Percentiles rank a stretch among this genome's conserved stretches.
Evolutionary conservation across 2,329 filamentous ascomycete species (phyloP).

Genomic region (Sclerotinia trifoliorum): DNA sequence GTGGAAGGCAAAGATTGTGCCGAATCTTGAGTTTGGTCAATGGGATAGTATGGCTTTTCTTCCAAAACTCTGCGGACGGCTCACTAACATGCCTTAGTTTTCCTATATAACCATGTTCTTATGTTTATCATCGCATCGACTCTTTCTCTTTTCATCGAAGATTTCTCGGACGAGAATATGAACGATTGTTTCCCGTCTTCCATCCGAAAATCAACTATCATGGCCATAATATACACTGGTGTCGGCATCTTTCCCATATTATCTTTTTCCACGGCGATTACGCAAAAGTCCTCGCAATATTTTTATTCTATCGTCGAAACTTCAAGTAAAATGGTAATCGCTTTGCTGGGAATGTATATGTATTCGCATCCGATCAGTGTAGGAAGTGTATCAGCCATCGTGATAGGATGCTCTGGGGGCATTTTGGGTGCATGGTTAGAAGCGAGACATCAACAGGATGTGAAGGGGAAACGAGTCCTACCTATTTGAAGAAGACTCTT

Average conservation of each 20-base stretch:
- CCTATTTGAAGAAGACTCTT: background rate
- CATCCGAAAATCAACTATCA: slow-evolving; percentile 1
- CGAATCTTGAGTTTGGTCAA: slow-evolving; percentile 18
- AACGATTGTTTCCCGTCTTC: slow-evolving; percentile 18
- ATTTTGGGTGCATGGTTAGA: slow-evolving; percentile 14
- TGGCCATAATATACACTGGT: slow-evolving; percentile 17
- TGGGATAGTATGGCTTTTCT: slow-evolving; percentile 18
- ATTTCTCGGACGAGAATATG: slow-evolving; percentile 20
- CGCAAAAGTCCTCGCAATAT: slow-evolving; percentile 2
- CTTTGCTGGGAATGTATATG: slow-evolving; percentile 13
- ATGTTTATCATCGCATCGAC: slow-evolving; percentile 2
- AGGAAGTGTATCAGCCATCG: background rate
- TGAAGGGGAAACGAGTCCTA: background rate
- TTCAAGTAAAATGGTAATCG: slow-evolving; percentile 10
- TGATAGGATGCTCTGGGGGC: slow-evolving; percentile 13
- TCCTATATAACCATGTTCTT: slow-evolving; percentile 19
- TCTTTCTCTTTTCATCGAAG: slow-evolving; percentile 15
- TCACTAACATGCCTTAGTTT: slow-evolving; percentile 7
- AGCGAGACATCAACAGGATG: slow-evolving; percentile 12
- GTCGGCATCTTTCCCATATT: slow-evolving; percentile 13
- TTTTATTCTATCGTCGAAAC: slow-evolving; percentile 11
- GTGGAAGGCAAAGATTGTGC: slow-evolving; percentile 18
- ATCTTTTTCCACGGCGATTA: slow-evolving; percentile 3
- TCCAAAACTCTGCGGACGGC: background rate
- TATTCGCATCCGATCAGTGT: slow-evolving; percentile 5